Percentiles rank a stretch among this genome's conserved stretches.
These are phyloP conservation scores for Zanthoxylum bungeanum DNA, from an alignment of 345 rosid genomes.

Conservation along the genomic window DNA sequence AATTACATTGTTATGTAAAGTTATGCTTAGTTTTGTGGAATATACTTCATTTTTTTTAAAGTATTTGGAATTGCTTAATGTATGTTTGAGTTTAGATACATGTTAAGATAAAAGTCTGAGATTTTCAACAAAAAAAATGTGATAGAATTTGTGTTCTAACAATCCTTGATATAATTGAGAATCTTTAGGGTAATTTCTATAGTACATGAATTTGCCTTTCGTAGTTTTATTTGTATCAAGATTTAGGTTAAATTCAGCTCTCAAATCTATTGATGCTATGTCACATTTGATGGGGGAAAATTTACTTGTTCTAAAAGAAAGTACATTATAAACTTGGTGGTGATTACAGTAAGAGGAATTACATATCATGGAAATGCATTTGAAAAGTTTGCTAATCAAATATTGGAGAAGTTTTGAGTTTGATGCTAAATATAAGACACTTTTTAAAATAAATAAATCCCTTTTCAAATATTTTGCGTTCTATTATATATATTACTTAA, in stretches of 20 bases:
- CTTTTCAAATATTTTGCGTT: not conserved
- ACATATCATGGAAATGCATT: not conserved
- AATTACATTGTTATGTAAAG: not conserved
- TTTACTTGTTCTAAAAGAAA: not conserved
- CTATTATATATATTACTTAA: not conserved
- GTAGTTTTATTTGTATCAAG: not conserved
- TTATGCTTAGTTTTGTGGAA: too few relatives aligned
- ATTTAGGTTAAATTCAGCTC: not conserved
- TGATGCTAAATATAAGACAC: not conserved
- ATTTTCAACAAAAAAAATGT: too few relatives aligned
- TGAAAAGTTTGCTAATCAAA: not conserved
- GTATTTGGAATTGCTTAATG: too few relatives aligned
- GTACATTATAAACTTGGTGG: not conserved
- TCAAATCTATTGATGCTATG: not conserved
- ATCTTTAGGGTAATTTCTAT: too few relatives aligned
- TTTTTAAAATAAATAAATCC: not conserved
- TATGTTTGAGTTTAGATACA: too few relatives aligned
- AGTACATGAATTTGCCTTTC: not conserved
- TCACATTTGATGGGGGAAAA: not conserved
- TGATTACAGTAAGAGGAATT: not conserved
- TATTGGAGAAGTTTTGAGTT: not conserved
- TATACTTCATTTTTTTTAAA: too few relatives aligned
- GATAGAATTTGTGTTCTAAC: not conserved
- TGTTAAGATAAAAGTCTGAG: too few relatives aligned
- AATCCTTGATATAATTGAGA: not conserved